Percentiles rank a stretch among this genome's conserved stretches.
Conservation (phyloP, 148 eudicot genomes). For the Silene uniflora region DNA sequence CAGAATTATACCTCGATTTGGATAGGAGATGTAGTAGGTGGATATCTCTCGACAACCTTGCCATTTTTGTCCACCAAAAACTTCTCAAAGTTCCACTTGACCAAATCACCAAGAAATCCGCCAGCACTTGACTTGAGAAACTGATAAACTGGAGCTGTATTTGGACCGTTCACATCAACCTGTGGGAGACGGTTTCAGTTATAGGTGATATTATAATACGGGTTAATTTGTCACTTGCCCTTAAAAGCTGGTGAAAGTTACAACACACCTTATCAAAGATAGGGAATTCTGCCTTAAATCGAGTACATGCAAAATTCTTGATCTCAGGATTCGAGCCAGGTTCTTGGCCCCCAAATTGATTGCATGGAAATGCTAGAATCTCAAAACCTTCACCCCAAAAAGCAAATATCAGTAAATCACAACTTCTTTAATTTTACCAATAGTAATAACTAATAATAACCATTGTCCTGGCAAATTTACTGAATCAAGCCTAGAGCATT, state of each 20-base stretch:
- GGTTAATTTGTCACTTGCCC: neutral
- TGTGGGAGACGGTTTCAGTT: slow-evolving; percentile 28
- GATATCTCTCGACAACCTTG: slow-evolving; percentile 81
- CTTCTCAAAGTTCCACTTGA: slow-evolving; percentile 97
- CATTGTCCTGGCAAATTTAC: neutral
- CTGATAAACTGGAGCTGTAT: slow-evolving; percentile 81
- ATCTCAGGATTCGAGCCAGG: slow-evolving; percentile 88
- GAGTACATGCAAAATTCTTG: slow-evolving; percentile 82
- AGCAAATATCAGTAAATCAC: neutral
- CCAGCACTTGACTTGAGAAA: slow-evolving; percentile 80
- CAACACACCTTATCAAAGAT: slow-evolving; percentile 79
- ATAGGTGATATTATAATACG: neutral
- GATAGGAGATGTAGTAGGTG: slow-evolving; percentile 85
- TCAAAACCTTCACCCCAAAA: slow-evolving; percentile 62
- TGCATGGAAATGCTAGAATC: slow-evolving; percentile 91
- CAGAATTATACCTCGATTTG: slow-evolving; percentile 69
- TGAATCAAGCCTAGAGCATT: neutral
- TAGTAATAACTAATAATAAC: neutral
- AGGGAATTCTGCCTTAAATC: slow-evolving; percentile 87
- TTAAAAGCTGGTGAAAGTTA: neutral
- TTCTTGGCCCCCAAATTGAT: slow-evolving; percentile 95
- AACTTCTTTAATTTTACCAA: neutral
- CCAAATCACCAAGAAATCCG: slow-evolving; percentile 77
- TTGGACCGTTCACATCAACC: slow-evolving; percentile 95
- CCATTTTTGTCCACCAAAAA: slow-evolving; percentile 88